These are phyloP conservation scores for Acacia crassicarpa DNA, from an alignment of 306 rosid genomes.

Conservation along the genomic window DNA sequence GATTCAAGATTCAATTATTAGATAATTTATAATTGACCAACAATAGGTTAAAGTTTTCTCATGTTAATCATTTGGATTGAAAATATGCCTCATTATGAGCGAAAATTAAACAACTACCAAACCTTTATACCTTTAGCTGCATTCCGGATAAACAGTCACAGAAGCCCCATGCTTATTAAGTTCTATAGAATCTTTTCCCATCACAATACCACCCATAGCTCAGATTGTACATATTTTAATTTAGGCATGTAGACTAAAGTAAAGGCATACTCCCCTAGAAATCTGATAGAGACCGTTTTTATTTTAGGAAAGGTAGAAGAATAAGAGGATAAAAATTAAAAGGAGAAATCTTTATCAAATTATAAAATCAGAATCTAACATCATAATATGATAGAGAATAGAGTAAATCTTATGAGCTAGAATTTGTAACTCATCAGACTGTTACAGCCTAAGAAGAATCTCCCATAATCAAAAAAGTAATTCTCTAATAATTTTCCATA, in stretches of 20 bases:
- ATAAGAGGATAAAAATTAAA: too few relatives aligned
- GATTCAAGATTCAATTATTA: background rate
- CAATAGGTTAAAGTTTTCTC: background rate
- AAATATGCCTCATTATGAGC: slow-evolving; percentile 2
- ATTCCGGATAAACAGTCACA: background rate
- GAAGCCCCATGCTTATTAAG: background rate
- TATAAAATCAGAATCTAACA: too few relatives aligned
- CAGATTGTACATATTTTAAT: background rate
- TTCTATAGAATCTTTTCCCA: background rate
- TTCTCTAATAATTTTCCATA: too few relatives aligned
- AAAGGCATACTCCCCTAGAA: background rate
- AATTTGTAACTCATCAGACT: too few relatives aligned
- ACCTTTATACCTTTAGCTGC: slow-evolving; percentile 10
- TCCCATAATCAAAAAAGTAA: too few relatives aligned
- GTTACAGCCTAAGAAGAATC: too few relatives aligned
- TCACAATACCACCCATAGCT: background rate
- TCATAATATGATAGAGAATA: too few relatives aligned
- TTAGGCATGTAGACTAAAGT: background rate
- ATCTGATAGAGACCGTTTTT: too few relatives aligned
- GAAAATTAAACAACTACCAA: background rate
- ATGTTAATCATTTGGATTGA: background rate
- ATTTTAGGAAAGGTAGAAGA: too few relatives aligned
- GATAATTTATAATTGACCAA: slow-evolving; percentile 2
- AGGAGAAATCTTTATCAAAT: too few relatives aligned
- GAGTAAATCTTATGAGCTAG: too few relatives aligned